Base-by-base conservation (phyloP, 108 stramenopile genomes). In the Mediolabrus comicus region DNA sequence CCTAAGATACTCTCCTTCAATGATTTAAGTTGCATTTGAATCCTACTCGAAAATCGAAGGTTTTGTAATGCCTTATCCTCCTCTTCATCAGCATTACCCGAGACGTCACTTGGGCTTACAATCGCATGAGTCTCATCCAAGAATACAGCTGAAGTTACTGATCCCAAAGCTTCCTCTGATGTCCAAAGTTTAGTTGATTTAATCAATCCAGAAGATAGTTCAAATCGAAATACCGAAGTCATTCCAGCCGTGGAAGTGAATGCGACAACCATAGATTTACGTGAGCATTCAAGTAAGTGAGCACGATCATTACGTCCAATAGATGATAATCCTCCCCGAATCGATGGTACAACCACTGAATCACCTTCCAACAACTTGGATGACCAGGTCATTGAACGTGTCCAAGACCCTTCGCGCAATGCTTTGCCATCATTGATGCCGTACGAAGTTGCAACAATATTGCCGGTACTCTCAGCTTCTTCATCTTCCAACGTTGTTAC, bases 121-220 rank as follows among this genome's bases (percentile, higher is more conserved):
- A 71, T 34, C 34, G 85, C 60, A 67, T 90, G 89, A 33, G 87
- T 89, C 32, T 88, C 89, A 75, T 95, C 94, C 32, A 95, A 64
- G 46, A 95, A 76, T 27, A 90, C 46, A 13, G 75, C 90, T 7
- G 85, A 83, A 3, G 87, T 74, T 9, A 90, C 31, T 27, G 74
- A 77, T 3, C 81, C 74, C 51, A 95, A 59, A 13, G 86, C 90
- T 62, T 95, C 94, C 58, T 95, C 91, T 2, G 83, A 59, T 12
- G 84, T 82, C 94, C 94, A 95, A 8, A 66, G 65, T 33, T 80
- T 62, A 6, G 52, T 79, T n/a, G 51, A 43, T 24, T 32, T 34
- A 24, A 73, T 57, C 4, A 43, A 56, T 25, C 49, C 65, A 30
- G 22, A 28, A 3, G 60, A 69, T 31, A 16, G 31, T 0, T 77